These are phyloP conservation scores for Pseudogymnoascus sp. DNA, from an alignment of 2,329 filamentous ascomycete species.

Conservation along the genomic window DNA sequence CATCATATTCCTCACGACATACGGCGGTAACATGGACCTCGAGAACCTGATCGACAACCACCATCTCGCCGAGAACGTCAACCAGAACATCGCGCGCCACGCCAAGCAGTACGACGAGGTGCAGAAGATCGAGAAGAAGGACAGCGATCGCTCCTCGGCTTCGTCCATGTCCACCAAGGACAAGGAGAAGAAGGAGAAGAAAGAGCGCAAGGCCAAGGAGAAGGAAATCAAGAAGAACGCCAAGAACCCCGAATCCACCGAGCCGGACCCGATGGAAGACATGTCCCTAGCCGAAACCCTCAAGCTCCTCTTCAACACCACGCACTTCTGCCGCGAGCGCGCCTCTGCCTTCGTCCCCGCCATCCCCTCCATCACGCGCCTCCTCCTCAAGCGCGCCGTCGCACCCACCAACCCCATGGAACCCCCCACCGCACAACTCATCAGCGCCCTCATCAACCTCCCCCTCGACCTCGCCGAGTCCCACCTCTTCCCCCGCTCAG, in stretches of 20 bases:
- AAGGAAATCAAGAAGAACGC: conserved; percentile 17
- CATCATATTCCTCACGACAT: conserved; percentile 72
- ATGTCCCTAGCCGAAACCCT: conserved; percentile 77
- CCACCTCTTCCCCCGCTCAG: conserved; percentile 57
- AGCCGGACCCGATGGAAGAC: conserved; percentile 55
- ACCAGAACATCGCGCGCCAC: conserved; percentile 63
- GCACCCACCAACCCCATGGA: conserved; percentile 60
- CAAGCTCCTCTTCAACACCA: conserved; percentile 84
- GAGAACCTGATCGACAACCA: conserved; percentile 56
- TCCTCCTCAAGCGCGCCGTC: conserved; percentile 54
- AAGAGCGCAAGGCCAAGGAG: conserved; percentile 16
- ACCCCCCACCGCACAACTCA: conserved; percentile 57
- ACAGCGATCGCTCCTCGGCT: conserved; percentile 6
- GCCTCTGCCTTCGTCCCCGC: conserved; percentile 54
- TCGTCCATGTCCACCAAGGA: conserved; percentile 23
- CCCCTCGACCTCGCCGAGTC: conserved; percentile 45
- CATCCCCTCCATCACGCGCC: conserved; percentile 59
- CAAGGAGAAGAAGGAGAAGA: conserved; percentile 23
- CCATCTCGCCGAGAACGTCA: conserved; percentile 58
- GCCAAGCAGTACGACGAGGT: conserved; percentile 41
- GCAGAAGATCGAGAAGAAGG: conserved; percentile 22
- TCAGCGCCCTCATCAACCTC: conserved; percentile 77
- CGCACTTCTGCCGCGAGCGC: conserved; percentile 60
- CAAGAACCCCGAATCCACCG: conserved; percentile 3
- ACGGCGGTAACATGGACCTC: conserved; percentile 62